Conservation (phyloP, 108 stramenopile genomes). For the Cyclostephanos invisitatus region DNA sequence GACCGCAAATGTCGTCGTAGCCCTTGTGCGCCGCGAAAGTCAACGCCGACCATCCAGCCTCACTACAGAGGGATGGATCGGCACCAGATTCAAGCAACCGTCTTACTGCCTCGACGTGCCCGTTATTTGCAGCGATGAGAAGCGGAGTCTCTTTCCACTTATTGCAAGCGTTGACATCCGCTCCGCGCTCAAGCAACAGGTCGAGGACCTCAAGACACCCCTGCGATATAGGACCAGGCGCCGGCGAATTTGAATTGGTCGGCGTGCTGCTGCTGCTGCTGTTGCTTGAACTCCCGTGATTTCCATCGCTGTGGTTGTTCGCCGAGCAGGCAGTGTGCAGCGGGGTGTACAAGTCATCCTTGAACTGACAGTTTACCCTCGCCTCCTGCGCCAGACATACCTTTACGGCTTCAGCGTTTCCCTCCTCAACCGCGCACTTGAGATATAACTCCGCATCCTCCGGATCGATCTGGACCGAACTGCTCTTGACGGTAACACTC, state of each 20-base stretch:
- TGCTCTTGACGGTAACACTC: slow-evolving; percentile 80
- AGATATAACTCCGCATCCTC: slow-evolving; percentile 90
- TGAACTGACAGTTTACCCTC: slow-evolving; percentile 89
- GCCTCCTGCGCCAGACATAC: slow-evolving; percentile 80
- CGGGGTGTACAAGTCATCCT: slow-evolving; percentile 91
- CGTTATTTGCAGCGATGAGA: slow-evolving; percentile 85
- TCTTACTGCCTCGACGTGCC: slow-evolving; percentile 83
- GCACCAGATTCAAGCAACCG: slow-evolving; percentile 78
- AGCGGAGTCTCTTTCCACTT: slow-evolving; percentile 90
- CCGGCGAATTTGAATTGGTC: slow-evolving; percentile 33
- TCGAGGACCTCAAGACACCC: slow-evolving; percentile 79
- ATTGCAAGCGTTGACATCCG: slow-evolving; percentile 90
- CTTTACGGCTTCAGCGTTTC: slow-evolving; percentile 80
- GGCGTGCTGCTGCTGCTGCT: slow-evolving; percentile 36
- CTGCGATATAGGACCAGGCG: slow-evolving; percentile 37
- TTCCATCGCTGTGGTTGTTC: slow-evolving; percentile 21
- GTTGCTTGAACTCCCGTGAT: slow-evolving; percentile 14
- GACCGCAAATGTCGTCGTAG: slow-evolving; percentile 82
- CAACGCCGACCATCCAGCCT: slow-evolving; percentile 88
- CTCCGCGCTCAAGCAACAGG: slow-evolving; percentile 74
- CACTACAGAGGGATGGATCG: slow-evolving; percentile 80
- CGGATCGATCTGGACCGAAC: slow-evolving; percentile 73
- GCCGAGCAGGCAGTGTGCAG: slow-evolving; percentile 87
- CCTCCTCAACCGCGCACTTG: slow-evolving; percentile 91
- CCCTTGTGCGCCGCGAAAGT: slow-evolving; percentile 95